These are phyloP conservation scores for Papiliotrema terrestris DNA, from an alignment of 1,284 basidiomycete species.

Conservation along the genomic window DNA sequence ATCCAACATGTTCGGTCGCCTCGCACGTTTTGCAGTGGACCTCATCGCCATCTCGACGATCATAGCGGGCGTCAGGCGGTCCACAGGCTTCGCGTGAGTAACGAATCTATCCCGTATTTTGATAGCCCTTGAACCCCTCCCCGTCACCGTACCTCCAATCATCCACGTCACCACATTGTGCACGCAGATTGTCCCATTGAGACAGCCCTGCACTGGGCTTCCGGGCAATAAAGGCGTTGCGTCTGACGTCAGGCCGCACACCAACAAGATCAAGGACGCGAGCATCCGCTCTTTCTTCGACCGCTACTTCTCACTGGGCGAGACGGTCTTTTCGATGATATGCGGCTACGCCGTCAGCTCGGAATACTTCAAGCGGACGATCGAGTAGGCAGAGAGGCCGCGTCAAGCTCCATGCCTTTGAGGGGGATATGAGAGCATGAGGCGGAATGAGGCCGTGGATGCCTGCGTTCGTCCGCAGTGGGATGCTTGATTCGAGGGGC, in stretches of 20 bases:
- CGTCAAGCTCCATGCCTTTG: too few species aligned
- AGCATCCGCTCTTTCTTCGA: conserved; percentile 71
- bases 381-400: conserved; percentile 2
- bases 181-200: too few species aligned
- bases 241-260: conserved; percentile 44
- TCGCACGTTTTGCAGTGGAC: conserved; percentile 81
- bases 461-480: too few species aligned
- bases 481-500: too few species aligned
- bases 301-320: conserved; percentile 79
- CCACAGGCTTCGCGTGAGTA: conserved; percentile 84
- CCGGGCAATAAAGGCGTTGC: too few species aligned
- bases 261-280: conserved; percentile 68
- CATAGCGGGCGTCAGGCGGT: conserved; percentile 83
- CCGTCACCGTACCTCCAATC: not conserved
- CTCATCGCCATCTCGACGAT: conserved; percentile 85
- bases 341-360: conserved; percentile 79
- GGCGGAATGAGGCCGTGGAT: too few species aligned
- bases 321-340: conserved; percentile 79
- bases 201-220: too few species aligned
- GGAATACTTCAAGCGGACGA: conserved; percentile 56
- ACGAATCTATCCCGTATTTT: too few species aligned
- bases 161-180: not conserved
- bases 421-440: too few species aligned
- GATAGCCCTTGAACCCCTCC: not conserved
- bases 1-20: conserved; percentile 64